Percentiles rank a stretch among this genome's conserved stretches.
These are phyloP conservation scores for Plasmodium yoelii DNA, from an alignment of 169 alveolate genomes.

Conservation along the genomic window DNA sequence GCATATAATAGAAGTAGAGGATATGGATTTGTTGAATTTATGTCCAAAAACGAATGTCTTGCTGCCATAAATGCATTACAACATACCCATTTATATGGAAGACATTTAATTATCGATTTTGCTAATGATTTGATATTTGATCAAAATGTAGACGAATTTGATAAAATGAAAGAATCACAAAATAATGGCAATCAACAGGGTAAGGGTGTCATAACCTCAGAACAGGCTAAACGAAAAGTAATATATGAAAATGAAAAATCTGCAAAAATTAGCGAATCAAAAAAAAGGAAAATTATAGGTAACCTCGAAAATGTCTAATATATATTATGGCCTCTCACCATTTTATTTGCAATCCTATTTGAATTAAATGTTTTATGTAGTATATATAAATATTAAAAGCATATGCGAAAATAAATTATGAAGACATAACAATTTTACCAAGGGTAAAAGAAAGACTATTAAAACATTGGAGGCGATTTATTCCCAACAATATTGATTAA, in stretches of 20 bases:
- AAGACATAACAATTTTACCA: no score
- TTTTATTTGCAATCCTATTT: no score
- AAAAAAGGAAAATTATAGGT: constrained; percentile 48
- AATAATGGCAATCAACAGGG: background rate
- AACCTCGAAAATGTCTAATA: constrained; percentile 21
- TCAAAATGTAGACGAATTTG: constrained; percentile 62
- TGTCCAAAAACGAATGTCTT: constrained; percentile 90
- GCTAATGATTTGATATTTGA: constrained; percentile 83
- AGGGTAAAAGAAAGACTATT: no score
- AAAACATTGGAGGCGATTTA: no score
- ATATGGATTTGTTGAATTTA: constrained; percentile 94
- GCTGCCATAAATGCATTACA: constrained; percentile 91
- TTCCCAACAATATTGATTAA: no score
- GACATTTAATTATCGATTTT: constrained; percentile 92
- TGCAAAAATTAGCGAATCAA: constrained; percentile 40
- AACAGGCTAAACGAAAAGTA: constrained; percentile 72
- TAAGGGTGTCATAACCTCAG: constrained; percentile 45
- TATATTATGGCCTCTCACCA: background rate
- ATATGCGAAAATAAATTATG: no score
- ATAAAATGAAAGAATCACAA: constrained; percentile 51
- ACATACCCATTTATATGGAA: constrained; percentile 94
- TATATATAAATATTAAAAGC: no score
- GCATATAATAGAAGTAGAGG: constrained; percentile 93
- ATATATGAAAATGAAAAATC: constrained; percentile 38
- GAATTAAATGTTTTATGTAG: no score